Percentiles rank a stretch among this genome's conserved stretches.
These are phyloP conservation scores for Calonectria hongkongensis DNA, from an alignment of 2,329 filamentous ascomycete species.

Conservation along the genomic window DNA sequence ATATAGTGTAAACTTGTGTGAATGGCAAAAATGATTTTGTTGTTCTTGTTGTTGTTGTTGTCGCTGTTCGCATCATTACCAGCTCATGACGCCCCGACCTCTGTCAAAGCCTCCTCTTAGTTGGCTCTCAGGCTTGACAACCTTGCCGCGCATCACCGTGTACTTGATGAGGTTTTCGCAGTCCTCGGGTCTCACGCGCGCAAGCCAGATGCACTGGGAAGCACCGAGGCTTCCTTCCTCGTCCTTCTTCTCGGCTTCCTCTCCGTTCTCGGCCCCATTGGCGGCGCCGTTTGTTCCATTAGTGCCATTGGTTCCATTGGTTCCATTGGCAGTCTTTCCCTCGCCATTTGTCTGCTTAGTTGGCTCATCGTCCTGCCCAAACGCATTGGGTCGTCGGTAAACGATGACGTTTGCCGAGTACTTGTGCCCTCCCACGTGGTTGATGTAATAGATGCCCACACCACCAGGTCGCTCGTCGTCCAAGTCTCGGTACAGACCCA, in stretches of 20 bases:
- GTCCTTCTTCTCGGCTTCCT: conserved; percentile 45
- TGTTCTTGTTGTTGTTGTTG: background rate
- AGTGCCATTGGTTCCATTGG: conserved; percentile 40
- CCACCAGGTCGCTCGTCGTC: conserved; percentile 93
- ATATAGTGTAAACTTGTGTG: background rate
- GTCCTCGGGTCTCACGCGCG: conserved; percentile 88
- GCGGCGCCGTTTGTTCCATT: conserved; percentile 48
- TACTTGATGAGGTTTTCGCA: conserved; percentile 94
- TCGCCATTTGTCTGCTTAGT: conserved; percentile 47
- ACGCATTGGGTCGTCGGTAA: conserved; percentile 81
- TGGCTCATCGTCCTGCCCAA: conserved; percentile 69
- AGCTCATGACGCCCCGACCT: conserved; percentile 86
- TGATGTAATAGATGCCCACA: conserved; percentile 97
- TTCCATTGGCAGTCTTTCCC: conserved; percentile 31
- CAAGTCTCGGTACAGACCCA: conserved; percentile 90
- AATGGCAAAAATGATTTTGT: background rate
- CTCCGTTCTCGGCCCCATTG: conserved; percentile 52
- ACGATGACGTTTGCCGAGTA: conserved; percentile 96
- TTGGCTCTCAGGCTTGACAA: conserved; percentile 91
- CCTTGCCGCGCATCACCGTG: conserved; percentile 93
- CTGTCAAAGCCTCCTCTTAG: conserved; percentile 94
- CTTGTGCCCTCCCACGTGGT: conserved; percentile 96
- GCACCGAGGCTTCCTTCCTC: conserved; percentile 72
- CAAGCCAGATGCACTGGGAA: conserved; percentile 94
- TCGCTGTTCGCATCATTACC: conserved; percentile 72